Conservation (phyloP, 495 filamentous ascomycete genomes). For the Podospora fimiseda region DNA sequence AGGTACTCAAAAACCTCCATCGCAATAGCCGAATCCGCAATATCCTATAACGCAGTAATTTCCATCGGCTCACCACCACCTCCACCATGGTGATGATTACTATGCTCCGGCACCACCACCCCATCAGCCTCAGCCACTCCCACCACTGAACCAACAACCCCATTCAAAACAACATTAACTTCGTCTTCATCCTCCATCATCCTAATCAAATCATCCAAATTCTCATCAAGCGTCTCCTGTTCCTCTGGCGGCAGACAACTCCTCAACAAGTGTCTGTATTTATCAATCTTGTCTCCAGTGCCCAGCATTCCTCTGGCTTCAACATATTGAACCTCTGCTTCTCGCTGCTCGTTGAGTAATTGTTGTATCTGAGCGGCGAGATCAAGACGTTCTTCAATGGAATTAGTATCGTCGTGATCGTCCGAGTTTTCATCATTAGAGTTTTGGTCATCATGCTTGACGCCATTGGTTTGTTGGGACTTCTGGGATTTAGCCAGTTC, state of each 20-base stretch:
- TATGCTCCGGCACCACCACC: background rate
- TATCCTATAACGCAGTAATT: conserved; percentile 11
- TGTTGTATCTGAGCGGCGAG: conserved; percentile 36
- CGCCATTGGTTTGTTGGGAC: conserved; percentile 23
- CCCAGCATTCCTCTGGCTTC: conserved; percentile 40
- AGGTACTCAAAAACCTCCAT: too few species aligned
- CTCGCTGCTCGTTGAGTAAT: conserved; percentile 33
- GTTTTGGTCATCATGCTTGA: background rate
- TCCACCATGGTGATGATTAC: background rate
- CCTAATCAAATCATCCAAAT: conserved; percentile 42
- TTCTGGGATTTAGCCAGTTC: conserved; percentile 28
- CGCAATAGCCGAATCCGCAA: too few species aligned
- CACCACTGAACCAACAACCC: background rate
- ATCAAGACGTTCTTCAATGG: conserved; percentile 29
- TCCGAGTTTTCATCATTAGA: background rate
- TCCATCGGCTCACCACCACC: conserved; percentile 17
- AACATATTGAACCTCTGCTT: conserved; percentile 41
- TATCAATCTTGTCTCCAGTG: conserved; percentile 43
- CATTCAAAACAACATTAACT: background rate
- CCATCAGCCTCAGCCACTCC: background rate
- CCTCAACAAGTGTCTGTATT: conserved; percentile 40
- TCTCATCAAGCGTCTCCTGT: conserved; percentile 40
- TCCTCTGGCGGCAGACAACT: conserved; percentile 41
- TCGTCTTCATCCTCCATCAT: conserved; percentile 46
- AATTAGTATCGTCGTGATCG: conserved; percentile 14